phyloP scores from a whole-genome alignment of 2,329 filamentous ascomycete genomes.

The Neonectria neomacrospora region DNA sequence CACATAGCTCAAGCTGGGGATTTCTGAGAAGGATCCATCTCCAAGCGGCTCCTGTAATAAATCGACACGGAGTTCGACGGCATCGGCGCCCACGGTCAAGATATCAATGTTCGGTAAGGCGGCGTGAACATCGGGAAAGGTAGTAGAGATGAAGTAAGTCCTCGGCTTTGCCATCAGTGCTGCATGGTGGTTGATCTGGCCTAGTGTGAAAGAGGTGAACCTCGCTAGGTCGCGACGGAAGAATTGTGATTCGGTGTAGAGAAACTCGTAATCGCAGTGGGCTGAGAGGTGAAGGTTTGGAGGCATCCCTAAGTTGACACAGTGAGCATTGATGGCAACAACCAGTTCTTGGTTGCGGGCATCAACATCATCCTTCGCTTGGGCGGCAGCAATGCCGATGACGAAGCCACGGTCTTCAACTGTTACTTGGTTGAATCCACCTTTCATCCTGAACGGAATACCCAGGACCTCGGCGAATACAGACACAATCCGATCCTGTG shows the following conservation, averaged over 20 bases:
- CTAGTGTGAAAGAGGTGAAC: conserved; percentile 82
- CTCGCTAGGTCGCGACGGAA: conserved; percentile 80
- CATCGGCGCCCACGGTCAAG: conserved; percentile 85
- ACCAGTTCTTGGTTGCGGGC: conserved; percentile 68
- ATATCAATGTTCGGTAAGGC: conserved; percentile 89
- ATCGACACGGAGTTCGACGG: conserved; percentile 86
- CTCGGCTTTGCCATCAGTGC: conserved; percentile 80
- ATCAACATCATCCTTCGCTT: conserved; percentile 67
- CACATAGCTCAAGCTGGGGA: conserved; percentile 85
- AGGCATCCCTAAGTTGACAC: conserved; percentile 75
- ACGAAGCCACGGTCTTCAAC: conserved; percentile 71
- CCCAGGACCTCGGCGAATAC: conserved; percentile 83
- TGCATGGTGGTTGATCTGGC: conserved; percentile 82
- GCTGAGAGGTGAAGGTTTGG: conserved; percentile 73
- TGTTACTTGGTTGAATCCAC: conserved; percentile 64
- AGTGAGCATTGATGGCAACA: conserved; percentile 80
- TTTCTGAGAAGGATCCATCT: conserved; percentile 69
- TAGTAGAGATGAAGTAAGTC: conserved; percentile 88
- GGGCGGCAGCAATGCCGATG: conserved; percentile 69
- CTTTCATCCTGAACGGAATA: conserved; percentile 72
- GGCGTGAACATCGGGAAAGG: conserved; percentile 85
- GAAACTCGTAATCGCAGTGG: conserved; percentile 84
- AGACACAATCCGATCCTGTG: conserved; percentile 78
- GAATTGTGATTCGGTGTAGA: conserved; percentile 79
- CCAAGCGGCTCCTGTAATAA: conserved; percentile 77